Evolutionary conservation across 2,329 filamentous ascomycete species (phyloP), one percentile per base, ranked within the genome.

Genomic region (Fusarium devonianum): DNA sequence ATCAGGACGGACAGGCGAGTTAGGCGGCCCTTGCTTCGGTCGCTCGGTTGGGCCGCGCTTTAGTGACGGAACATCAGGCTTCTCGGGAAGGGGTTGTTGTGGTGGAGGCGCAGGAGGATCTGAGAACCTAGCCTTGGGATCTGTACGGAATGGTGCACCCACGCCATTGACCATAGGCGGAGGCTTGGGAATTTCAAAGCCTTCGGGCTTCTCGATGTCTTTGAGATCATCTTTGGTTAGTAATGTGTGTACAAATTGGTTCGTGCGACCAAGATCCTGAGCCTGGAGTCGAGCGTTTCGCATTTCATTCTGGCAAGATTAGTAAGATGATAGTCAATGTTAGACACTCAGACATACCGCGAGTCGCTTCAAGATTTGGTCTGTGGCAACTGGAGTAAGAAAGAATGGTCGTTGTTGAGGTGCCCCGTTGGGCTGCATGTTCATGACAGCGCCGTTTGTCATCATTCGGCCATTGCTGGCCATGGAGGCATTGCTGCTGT

Each of bases 71-170:
- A 81, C 84, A 71, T 96, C 91, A 0, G 93, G 93, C 70, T 97
- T 97, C 68, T 97, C 92, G 1, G 93, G 93, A 5, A 97, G 77
- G 11, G 93, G 93, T 63, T 96, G 92, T 62, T 96, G 92, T 19
- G 93, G 93, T 18, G 93, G 93, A 7, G 93, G 93, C 16, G 92
- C 93, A 4, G 93, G 93, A 39, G 93, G 93, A 49, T 97, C 92
- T 1, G 90, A 94, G 69, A 97, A 97, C 41, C 92, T 84, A 4
- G 89, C 84, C 64, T 94, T 93, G 29, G 86, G 77, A 66, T 96
- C 92, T 14, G 85, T 75, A 59, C 90, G 87, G 63, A 83, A 83
- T 0, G 80, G 74, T 7, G 80, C 64, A 17, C 70, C 72, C 53
- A 77, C 79, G 17, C 81, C 80, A 49, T 84, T 83, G 1, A 75